Base-by-base conservation (phyloP, 1,284 basidiomycete genomes). In the Ceratobasidium papillatum region DNA sequence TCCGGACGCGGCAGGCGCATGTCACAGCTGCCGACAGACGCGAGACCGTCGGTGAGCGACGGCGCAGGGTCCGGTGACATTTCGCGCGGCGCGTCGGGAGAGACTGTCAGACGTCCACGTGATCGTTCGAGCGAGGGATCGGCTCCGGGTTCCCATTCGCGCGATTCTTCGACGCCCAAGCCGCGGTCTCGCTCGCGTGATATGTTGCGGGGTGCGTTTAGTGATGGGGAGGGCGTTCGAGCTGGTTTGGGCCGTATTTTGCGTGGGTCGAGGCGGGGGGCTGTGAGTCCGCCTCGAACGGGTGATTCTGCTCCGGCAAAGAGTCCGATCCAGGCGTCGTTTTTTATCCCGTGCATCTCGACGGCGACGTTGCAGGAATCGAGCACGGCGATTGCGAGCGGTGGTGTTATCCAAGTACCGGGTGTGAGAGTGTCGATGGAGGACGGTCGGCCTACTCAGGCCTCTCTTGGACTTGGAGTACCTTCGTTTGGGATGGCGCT, bases 401-500 rank as follows among this genome's bases (percentile, higher is more conserved):
- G 9, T 4, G 52, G 34, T 34, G 59, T 41, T 19, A 25, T 43
- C 25, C 62, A 47, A 4, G 25, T 61, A 9, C 51, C 65, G 25
- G 36, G 52, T 30, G 62, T 49, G 30, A n/a, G 65, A 25, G 65
- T 52, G 2, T 69, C 65, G 30, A 43, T 17, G 25, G 65, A 69
- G 9, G 65, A 69, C 19, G 36, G 8, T 22, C 59, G 59, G 38
- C 38, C 59, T 34, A 43, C 62, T 9, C 51, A 41, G 36, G 22
- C 52, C 22, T 38, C 65, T 19, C 49, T 56, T 22, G 65, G 51
- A 14, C 41, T 71, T 22, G 68, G 68, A 19, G 68, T 71, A 11
- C 68, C 68, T 14, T 71, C 68, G 38, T 59, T 71, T 71, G 68
- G 65, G 34, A 54, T 69, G 49, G 65, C 65, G 11, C 52, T 69